These are phyloP conservation scores for button mushroom (Agaricus bisporus) DNA, from an alignment of 768 basidiomycete species.

Conservation along the genomic window DNA sequence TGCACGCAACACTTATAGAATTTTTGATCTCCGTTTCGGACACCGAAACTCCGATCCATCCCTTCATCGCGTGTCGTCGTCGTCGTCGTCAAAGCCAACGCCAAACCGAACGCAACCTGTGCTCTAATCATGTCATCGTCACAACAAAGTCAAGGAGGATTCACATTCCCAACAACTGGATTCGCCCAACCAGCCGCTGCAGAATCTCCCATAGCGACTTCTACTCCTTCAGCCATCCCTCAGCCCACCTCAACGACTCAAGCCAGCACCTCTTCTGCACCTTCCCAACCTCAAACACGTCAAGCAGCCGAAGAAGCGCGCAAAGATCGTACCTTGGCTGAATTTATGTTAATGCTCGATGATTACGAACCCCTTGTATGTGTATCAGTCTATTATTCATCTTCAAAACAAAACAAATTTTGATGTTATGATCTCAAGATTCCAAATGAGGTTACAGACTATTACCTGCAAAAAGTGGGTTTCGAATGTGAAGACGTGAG, in stretches of 20 bases:
- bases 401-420: neutral
- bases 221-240: constrained; percentile 20
- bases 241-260: constrained; percentile 15
- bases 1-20: constrained; percentile 12
- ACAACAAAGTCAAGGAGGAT: constrained; percentile 18
- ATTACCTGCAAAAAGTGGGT: constrained; percentile 92
- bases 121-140: constrained; percentile 24
- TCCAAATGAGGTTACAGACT: constrained; percentile 96
- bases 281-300: constrained; percentile 41
- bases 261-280: constrained; percentile 19
- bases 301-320: constrained; percentile 76
- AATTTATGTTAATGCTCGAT: constrained; percentile 94
- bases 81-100: constrained; percentile 12
- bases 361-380: constrained; percentile 92
- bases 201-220: constrained; percentile 14
- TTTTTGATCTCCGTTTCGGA: constrained; percentile 15
- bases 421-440: constrained; percentile 46
- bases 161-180: constrained; percentile 3
- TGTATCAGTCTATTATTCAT: neutral
- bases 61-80: constrained; percentile 5
- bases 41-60: constrained; percentile 28
- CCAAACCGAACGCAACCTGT: neutral
- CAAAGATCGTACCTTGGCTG: constrained; percentile 86
- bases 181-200: neutral
- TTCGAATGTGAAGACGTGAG: constrained; percentile 95